Evolutionary conservation across 2,329 filamentous ascomycete genomes (phyloP).

Genomic region (Curvularia sp.): DNA sequence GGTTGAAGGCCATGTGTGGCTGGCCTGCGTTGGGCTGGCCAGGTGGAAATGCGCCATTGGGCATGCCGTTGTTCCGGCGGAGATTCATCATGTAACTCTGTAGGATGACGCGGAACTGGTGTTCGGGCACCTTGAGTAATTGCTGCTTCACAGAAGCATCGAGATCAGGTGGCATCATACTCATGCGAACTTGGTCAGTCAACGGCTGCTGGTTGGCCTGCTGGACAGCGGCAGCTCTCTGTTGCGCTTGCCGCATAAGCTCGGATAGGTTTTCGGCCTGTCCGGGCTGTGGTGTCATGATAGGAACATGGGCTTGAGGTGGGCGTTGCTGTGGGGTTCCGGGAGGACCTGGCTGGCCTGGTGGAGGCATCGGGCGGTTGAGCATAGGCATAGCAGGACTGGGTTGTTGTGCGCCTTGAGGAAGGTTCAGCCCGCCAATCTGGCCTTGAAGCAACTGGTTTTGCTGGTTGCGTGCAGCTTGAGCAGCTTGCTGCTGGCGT

Average conservation of each 20-base stretch:
- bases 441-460: slow-evolving; percentile 41
- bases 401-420: slow-evolving; percentile 51
- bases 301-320: slow-evolving; percentile 45
- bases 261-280: slow-evolving; percentile 41
- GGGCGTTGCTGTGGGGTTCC: slow-evolving; percentile 46
- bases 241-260: slow-evolving; percentile 46
- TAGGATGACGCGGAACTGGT: slow-evolving; percentile 41
- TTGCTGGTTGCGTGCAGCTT: slow-evolving; percentile 36
- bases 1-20: slow-evolving; percentile 43
- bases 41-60: slow-evolving; percentile 30
- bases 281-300: slow-evolving; percentile 44
- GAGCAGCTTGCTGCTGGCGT: slow-evolving; percentile 49
- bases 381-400: slow-evolving; percentile 56
- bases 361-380: slow-evolving; percentile 56
- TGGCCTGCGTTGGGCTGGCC: slow-evolving; percentile 33
- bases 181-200: slow-evolving; percentile 43
- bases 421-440: slow-evolving; percentile 54
- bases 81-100: slow-evolving; percentile 32
- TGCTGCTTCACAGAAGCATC: slow-evolving; percentile 41
- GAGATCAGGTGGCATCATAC: slow-evolving; percentile 42
- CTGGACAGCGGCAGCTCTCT: slow-evolving; percentile 40
- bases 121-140: slow-evolving; percentile 45
- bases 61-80: slow-evolving; percentile 34
- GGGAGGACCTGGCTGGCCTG: slow-evolving; percentile 51
- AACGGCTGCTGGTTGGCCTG: slow-evolving; percentile 36